Evolutionary conservation across 768 basidiomycete species (phyloP), one percentile per base, ranked within the genome.

Genomic region (Pisolithus orientalis): DNA sequence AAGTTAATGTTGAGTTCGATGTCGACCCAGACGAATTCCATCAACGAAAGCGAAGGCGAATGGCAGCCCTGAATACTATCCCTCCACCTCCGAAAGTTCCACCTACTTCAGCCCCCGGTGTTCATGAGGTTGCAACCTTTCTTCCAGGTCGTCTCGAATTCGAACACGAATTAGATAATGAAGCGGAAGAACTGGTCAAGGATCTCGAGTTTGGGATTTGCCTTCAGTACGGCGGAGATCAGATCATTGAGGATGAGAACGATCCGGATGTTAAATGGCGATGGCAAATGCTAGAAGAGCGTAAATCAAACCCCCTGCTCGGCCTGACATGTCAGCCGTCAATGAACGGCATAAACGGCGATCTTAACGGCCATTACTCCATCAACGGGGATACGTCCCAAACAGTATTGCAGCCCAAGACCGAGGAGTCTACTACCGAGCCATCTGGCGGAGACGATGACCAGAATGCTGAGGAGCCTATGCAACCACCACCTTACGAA

Each of bases 61-160:
- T 98, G 71, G 84, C 90, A 42, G 78, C 80, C 8, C 83, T 97
- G 82, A 84, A 81, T 58, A 76, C 75, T 44, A 72, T 70, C 5
- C 74, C 74, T 6, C 73, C 80, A 14, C 73, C 82, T 44, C 80
- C 85, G 29, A 90, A 90, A 63, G 76, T 83, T 2, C 78, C 87
- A 1, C 87, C 94, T 4, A 90, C 88, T 6, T 98, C 95, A 6
- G 83, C 87, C 0, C 95, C 95, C 3, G 91, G 83, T 4, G 83
- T 90, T 14, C 95, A 97, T 66, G 95, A 99, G 71, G 79, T 98
- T 39, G 83, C 87, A 14, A 87, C 87, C 0, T 98, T 87, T 71
- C 85, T 99, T 64, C 95, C 95, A 8, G 95, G 95, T 14, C 85
- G 95, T n/a, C 77, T 99, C 34, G 95, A 99, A 68, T 99, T 99